A percentile compares a stretch with the other conserved stretches of the same genome.
Evolutionary conservation across 2,329 filamentous ascomycete species (phyloP).

Genomic region (Colletotrichum spaethianum): DNA sequence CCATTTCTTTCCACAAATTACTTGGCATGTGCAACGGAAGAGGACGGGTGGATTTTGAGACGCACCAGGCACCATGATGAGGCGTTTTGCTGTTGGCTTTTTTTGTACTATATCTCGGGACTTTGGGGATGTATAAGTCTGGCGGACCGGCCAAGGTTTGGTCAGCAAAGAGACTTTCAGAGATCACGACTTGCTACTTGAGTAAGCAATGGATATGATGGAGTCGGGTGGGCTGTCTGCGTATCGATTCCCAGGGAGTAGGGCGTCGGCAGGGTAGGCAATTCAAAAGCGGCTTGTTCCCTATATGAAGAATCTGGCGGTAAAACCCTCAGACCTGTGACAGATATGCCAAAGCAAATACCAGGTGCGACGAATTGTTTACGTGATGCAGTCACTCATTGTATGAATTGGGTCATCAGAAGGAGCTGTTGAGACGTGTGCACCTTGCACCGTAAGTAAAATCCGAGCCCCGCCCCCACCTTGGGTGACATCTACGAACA

Average conservation of each 20-base stretch:
- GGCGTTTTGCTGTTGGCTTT: conserved; percentile 38
- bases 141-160: conserved; percentile 12
- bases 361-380: neutral
- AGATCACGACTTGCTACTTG: conserved; percentile 16
- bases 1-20: neutral
- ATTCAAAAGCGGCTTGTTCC: conserved; percentile 39
- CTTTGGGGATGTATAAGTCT: conserved; percentile 34
- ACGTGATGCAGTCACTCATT: neutral
- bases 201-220: conserved; percentile 35
- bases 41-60: conserved; percentile 6
- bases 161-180: conserved; percentile 12
- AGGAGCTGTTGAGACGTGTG: neutral
- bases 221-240: conserved; percentile 34
- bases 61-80: conserved; percentile 24
- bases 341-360: neutral
- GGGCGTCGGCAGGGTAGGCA: conserved; percentile 30
- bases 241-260: conserved; percentile 32
- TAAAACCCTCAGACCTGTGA: neutral
- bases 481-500: conserved; percentile 33
- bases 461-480: conserved; percentile 38
- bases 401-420: neutral
- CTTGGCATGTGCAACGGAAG: conserved; percentile 19
- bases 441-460: conserved; percentile 11
- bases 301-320: neutral
- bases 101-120: conserved; percentile 40